These are phyloP conservation scores for Suillus subaureus DNA, from an alignment of 768 basidiomycete species.

Conservation along the genomic window DNA sequence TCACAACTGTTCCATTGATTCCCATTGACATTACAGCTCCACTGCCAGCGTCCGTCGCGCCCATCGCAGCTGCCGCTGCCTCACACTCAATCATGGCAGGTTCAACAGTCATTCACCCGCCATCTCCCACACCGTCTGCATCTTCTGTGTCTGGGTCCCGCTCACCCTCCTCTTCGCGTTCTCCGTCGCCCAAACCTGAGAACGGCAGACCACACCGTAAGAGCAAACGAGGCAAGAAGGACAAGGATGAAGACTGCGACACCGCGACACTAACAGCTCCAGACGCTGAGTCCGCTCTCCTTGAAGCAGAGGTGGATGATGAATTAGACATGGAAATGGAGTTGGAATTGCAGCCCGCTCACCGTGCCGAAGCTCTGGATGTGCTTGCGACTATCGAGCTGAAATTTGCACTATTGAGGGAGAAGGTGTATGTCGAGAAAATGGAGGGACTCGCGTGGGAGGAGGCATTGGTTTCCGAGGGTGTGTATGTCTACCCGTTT, in stretches of 20 bases:
- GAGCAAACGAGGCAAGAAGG: constrained; percentile 21
- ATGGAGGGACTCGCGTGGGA: constrained; percentile 92
- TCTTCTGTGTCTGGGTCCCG: constrained; percentile 36
- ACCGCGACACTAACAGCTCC: neutral
- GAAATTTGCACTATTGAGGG: constrained; percentile 85
- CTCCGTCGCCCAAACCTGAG: constrained; percentile 41
- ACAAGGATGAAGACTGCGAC: constrained; percentile 19
- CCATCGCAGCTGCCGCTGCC: constrained; percentile 39
- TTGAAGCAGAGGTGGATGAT: constrained; percentile 31
- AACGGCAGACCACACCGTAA: constrained; percentile 24
- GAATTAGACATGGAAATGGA: constrained; percentile 54
- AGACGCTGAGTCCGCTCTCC: neutral
- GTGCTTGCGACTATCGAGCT: constrained; percentile 89
- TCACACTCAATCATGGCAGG: constrained; percentile 54
- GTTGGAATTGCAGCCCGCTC: constrained; percentile 76
- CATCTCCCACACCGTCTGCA: constrained; percentile 40
- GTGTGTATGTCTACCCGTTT: constrained; percentile 44
- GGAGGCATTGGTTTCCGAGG: constrained; percentile 75
- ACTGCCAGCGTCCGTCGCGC: constrained; percentile 24
- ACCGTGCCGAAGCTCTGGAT: constrained; percentile 86
- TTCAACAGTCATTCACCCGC: constrained; percentile 39
- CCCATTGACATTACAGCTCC: constrained; percentile 18
- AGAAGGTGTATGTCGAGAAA: constrained; percentile 89
- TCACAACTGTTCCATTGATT: constrained; percentile 3
- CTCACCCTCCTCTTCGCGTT: constrained; percentile 40